phyloP scores from a whole-genome alignment of 1,284 basidiomycete genomes.

The Cerrena zonata region DNA sequence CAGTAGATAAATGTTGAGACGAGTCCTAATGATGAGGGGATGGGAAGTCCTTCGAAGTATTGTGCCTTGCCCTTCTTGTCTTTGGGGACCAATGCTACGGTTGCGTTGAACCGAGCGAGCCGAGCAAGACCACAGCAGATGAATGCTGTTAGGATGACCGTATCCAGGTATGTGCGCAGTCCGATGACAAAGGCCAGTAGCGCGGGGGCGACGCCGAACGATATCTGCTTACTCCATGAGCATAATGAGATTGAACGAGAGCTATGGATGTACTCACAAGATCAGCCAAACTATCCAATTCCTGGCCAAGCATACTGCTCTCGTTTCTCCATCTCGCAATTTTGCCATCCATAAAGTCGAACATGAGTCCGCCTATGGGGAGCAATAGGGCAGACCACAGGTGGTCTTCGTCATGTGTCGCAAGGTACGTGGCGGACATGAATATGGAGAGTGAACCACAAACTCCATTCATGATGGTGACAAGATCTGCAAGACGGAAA shows the following conservation, averaged over 20 bases:
- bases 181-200: conserved; percentile 89
- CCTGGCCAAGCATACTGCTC: conserved; percentile 95
- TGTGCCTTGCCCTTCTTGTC: conserved; percentile 81
- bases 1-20: conserved; percentile 81
- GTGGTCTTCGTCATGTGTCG: conserved; percentile 76
- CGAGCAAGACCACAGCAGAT: conserved; percentile 95
- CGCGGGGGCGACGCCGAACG: conserved; percentile 94
- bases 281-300: conserved; percentile 94
- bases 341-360: conserved; percentile 97
- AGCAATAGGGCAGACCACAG: conserved; percentile 83
- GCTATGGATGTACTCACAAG: conserved; percentile 50
- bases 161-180: conserved; percentile 85
- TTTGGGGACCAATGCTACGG: conserved; percentile 90
- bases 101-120: conserved; percentile 96
- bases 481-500: conserved; percentile 94
- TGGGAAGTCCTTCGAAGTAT: conserved; percentile 97
- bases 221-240: conserved; percentile 53
- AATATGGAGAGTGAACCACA: conserved; percentile 96
- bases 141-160: conserved; percentile 80
- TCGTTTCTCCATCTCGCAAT: conserved; percentile 96
- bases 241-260: conserved; percentile 6
- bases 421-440: conserved; percentile 83
- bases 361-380: conserved; percentile 93
- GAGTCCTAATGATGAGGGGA: conserved; percentile 83
- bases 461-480: conserved; percentile 99